Evolutionary conservation across 768 basidiomycete genomes (phyloP), one percentile per base, ranked within the genome.

Genomic region (Lepiota venenata): DNA sequence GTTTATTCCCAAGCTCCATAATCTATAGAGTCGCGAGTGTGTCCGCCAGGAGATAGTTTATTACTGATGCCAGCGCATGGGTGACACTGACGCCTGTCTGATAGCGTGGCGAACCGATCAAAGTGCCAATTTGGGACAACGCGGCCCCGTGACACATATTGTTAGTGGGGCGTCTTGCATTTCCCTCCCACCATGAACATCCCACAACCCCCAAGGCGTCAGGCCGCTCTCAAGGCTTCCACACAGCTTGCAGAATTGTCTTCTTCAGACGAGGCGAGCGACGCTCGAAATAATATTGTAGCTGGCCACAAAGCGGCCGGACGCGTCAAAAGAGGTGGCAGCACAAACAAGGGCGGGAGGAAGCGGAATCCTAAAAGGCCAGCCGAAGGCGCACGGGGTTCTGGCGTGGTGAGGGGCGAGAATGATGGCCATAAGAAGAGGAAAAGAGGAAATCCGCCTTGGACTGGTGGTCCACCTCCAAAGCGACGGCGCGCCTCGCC

Each of bases 151-250:
- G 51, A 52, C 51, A 37, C 20, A 25, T 5, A 36, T 35, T n/a
- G 18, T 3, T 16, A n/a, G n/a, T n/a, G n/a, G n/a, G 21, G 16
- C 18, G 25, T 38, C 25, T 10, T 11, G 2, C 18, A 35, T n/a
- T 11, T 9, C 10, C 35, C 37, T 37, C 21, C 8, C 51, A 50
- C 53, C 22, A 55, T 55, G 53, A 37, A 48, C 21, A 35, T 25
- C 35, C 18, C 15, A 36, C 38, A 47, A 36, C 52, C 37, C 29
- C 47, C 39, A 48, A 47, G 47, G 32, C 53, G 53, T 8, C 35
- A 25, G 14, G 53, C 53, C 21, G 46, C 53, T 16, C 47, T 55
- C 6, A 55, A 48, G 22, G 53, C 53, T 8, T 41, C 46, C 15
- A 36, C 39, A 41, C 46, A 42, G 16, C 47, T 55, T 16, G 46